Base-by-base conservation (phyloP, 768 basidiomycete genomes). In the Lactifluus subvellereus region DNA sequence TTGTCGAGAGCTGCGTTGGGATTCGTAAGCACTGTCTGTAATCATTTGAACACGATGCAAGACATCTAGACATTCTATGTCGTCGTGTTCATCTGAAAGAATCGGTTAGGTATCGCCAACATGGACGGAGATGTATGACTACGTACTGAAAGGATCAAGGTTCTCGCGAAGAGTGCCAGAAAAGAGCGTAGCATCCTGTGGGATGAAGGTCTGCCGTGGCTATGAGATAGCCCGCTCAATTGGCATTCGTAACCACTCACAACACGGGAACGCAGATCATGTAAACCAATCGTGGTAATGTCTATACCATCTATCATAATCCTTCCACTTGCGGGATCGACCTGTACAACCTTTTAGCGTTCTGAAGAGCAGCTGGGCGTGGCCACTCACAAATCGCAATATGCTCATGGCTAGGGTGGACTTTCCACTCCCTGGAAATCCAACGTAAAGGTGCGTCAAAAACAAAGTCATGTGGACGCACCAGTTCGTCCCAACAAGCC, bases 291-390 rank as follows among this genome's bases (percentile, higher is more conserved):
- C 4, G 77, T 86, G 1, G 87, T 86, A 56, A 94, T 91, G 69
- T 95, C 93, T 61, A 95, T 86, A 5, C 92, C 94, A 65, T 94
- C 94, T 20, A 96, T 85, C 51, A 89, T 35, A 55, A 97, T 93
- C 27, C 79, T 80, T 0, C 94, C 94, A 16, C 76, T 77, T 3
- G 79, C 75, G 1, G 94, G 91, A 70, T 96, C 93, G 18, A 86
- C 83, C 84, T 86, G 60, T 32, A 50, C 38, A 18, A 58, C 27
- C 2, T 43, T 18, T 50, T 11, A 56, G 53, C 18, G 22, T 20
- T 18, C 7, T 13, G 16, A 53, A 43, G 30, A 52, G 55, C 5
- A 11, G 13, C 22, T 42, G 18, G 14, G 20, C 30, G 27, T 47
- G 35, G 14, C 55, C 32, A 77, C 85, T 57, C 68, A 87, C 86